phyloP scores from a whole-genome alignment of 2,329 filamentous ascomycete genomes.

The Colletotrichum brevisporum region DNA sequence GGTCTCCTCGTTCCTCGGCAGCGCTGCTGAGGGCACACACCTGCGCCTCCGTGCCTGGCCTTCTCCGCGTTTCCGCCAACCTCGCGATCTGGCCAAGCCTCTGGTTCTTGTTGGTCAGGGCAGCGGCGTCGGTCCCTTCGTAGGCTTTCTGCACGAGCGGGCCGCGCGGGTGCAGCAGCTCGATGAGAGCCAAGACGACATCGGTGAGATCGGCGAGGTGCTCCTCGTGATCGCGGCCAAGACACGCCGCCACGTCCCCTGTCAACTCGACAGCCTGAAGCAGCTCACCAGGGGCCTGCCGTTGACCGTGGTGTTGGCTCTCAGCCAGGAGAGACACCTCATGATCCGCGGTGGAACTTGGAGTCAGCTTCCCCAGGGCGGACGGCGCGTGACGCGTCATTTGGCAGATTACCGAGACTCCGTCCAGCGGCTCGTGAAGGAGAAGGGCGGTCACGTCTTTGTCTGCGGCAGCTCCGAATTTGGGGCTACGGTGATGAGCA shows the following conservation, averaged over 20 bases:
- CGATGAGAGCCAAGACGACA: not conserved
- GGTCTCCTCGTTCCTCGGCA: slow-evolving; percentile 29
- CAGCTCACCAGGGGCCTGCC: slow-evolving; percentile 19
- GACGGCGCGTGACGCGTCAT: slow-evolving; percentile 14
- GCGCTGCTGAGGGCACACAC: slow-evolving; percentile 16
- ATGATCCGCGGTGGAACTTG: slow-evolving; percentile 18
- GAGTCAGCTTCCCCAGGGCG: slow-evolving; percentile 14
- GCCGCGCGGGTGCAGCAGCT: slow-evolving; percentile 3
- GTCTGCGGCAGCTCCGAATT: slow-evolving; percentile 36
- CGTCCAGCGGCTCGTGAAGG: slow-evolving; percentile 17
- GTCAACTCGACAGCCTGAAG: slow-evolving; percentile 22
- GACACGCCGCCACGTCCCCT: slow-evolving; percentile 30
- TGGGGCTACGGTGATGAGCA: slow-evolving; percentile 23
- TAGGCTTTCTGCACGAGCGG: slow-evolving; percentile 35
- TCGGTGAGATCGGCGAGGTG: slow-evolving; percentile 3
- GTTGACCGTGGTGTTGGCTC: slow-evolving; percentile 26
- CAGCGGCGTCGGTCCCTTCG: slow-evolving; percentile 23
- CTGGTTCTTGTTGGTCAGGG: slow-evolving; percentile 28
- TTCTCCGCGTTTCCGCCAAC: slow-evolving; percentile 30
- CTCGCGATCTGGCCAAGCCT: slow-evolving; percentile 19
- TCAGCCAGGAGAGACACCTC: slow-evolving; percentile 31
- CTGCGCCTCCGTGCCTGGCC: slow-evolving; percentile 34
- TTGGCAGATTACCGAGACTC: slow-evolving; percentile 13
- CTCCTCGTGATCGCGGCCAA: slow-evolving; percentile 29
- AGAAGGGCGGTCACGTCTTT: slow-evolving; percentile 24